Evolutionary conservation across 192 early-diverging fungal species (phyloP).

Genomic region (Rhizoclosmatium sp.): DNA sequence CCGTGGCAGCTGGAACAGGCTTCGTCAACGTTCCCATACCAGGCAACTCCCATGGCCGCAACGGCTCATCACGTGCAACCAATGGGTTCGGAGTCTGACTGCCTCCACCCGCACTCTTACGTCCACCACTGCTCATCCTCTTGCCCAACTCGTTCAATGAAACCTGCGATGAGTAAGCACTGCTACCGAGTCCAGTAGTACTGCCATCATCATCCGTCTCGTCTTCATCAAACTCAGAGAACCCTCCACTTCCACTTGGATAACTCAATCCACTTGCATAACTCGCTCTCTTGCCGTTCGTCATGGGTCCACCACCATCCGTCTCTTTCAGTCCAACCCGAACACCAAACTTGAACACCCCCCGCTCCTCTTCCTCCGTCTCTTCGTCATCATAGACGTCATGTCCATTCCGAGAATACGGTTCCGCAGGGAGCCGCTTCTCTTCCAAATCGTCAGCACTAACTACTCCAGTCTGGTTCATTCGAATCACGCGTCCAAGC

Average conservation of each 20-base stretch:
- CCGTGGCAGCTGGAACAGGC: too few relatives aligned
- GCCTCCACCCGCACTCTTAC: neutral
- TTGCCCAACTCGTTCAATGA: neutral
- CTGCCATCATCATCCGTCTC: neutral
- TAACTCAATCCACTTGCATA: constrained; percentile 23
- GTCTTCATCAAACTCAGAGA: neutral
- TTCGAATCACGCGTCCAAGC: constrained; percentile 20
- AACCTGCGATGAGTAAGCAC: neutral
- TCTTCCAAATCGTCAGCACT: neutral
- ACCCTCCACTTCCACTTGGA: constrained; percentile 10
- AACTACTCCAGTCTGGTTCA: constrained; percentile 24
- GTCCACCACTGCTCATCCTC: neutral
- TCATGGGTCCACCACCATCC: neutral
- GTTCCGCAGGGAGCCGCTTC: neutral
- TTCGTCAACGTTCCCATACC: constrained; percentile 21
- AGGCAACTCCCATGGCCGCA: constrained; percentile 34
- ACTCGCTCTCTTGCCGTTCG: neutral
- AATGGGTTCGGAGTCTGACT: neutral
- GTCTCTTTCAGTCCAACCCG: constrained; percentile 14
- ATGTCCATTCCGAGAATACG: neutral
- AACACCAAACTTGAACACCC: constrained; percentile 23
- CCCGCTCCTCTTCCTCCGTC: neutral
- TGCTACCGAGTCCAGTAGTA: neutral
- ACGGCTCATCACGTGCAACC: constrained; percentile 17
- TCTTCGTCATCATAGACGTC: neutral